Evolutionary conservation across 305 asterid species (phyloP).

Genomic region (Fraxinus sp.): DNA sequence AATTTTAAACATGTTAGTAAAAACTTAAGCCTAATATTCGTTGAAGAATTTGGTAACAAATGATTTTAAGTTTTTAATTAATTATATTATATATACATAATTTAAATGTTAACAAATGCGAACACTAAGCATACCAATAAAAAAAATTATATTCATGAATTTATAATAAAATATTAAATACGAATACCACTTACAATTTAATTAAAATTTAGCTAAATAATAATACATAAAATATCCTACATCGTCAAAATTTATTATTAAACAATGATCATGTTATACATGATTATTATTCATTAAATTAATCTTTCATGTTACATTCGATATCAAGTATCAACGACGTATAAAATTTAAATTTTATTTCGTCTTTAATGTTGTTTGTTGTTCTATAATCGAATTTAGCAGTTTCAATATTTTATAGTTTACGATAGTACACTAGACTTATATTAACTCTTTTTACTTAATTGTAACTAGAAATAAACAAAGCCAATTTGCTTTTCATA

Average conservation of each 20-base stretch:
- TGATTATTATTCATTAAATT: too few relatives aligned
- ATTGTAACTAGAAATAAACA: background rate
- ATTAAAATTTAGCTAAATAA: background rate
- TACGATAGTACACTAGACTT: background rate
- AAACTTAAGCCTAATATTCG: background rate
- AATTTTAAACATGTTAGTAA: background rate
- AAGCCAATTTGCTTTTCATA: background rate
- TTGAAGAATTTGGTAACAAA: background rate
- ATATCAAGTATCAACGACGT: background rate
- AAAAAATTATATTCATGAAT: too few relatives aligned
- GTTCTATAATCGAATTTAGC: too few relatives aligned
- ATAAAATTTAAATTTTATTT: too few relatives aligned
- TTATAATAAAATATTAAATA: too few relatives aligned
- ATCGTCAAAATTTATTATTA: background rate
- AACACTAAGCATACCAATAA: background rate
- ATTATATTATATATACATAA: background rate
- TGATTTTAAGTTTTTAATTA: background rate
- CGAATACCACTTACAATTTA: too few relatives aligned
- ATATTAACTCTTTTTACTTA: too few relatives aligned
- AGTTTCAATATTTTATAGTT: background rate
- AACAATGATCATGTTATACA: background rate
- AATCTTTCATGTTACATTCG: background rate
- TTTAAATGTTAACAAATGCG: background rate
- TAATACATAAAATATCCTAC: too few relatives aligned
- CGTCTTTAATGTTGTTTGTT: background rate